phyloP scores from a whole-genome alignment of 441 rosid genomes.

The Populus hybrid region DNA sequence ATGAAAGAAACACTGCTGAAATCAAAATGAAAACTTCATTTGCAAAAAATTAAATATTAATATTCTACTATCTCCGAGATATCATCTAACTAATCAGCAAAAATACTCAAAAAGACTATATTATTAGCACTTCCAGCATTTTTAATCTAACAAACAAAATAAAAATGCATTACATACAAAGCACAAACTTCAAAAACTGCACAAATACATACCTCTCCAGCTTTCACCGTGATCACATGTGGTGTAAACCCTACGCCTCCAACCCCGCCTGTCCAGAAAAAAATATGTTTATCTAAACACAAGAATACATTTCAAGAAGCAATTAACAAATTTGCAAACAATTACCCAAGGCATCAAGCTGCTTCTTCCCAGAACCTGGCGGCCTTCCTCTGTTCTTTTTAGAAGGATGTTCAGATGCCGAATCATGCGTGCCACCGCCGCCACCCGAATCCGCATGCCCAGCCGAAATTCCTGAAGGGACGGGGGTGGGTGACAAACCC shows the following conservation, averaged over 20 bases:
- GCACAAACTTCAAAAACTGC: neutral
- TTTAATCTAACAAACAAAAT: neutral
- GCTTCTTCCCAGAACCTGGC: conserved; percentile 85
- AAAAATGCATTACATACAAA: neutral
- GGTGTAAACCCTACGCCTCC: conserved; percentile 96
- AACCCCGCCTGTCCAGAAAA: conserved; percentile 48
- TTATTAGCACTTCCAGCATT: neutral
- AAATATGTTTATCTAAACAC: neutral
- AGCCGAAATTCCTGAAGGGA: conserved; percentile 45
- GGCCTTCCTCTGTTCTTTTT: conserved; percentile 86
- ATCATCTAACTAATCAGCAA: neutral
- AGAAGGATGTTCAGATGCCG: conserved; percentile 48
- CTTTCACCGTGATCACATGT: conserved; percentile 79
- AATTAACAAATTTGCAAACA: neutral
- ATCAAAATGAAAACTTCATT: neutral
- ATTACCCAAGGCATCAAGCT: conserved; percentile 63
- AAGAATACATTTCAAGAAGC: neutral
- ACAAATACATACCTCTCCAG: conserved; percentile 71
- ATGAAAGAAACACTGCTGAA: neutral
- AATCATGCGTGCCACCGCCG: conserved; percentile 29
- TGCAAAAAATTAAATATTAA: neutral
- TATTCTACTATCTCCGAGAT: neutral
- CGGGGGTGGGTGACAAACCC: conserved; percentile 64
- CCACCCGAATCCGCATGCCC: conserved; percentile 46
- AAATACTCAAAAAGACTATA: neutral